Evolutionary conservation across 805 yeast genomes (phyloP), one percentile per base, ranked within the genome.

Genomic region (Candida cerambycidarum): DNA sequence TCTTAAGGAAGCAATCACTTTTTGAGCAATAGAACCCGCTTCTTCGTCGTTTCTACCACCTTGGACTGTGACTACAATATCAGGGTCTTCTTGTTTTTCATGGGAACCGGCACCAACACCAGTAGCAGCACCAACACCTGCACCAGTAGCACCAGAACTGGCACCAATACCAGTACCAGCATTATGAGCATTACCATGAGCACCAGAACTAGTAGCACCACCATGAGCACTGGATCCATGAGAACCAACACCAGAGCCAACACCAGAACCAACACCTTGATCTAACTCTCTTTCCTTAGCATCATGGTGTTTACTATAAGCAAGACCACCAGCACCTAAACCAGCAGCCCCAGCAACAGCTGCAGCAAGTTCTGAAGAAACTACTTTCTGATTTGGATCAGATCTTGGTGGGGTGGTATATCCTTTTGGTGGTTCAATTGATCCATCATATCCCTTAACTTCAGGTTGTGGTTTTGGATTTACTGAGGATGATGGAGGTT

Each of bases 61-160:
- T 42, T 54, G 55, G 15, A 66, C 69, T 9, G 62, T 57, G 4
- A 65, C 69, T 31, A 57, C 52, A 13, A 62, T 56, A 34, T 56
- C 59, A 18, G 72, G 48, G 21, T 71, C 47, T 7, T 16, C 32
- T 36, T 30, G 12, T n/a, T n/a, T n/a, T n/a, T n/a, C n/a, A n/a
- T n/a, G n/a, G 10, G 41, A 30, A 21, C 27, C 43, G 29, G 29
- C 25, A 34, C 17, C 40, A 35, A 32, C 14, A 10, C 5, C 38
- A 15, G n/a, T 28, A 47, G 86, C 79, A 14, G 16, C 41, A 14
- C n/a, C 30, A 47, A 86, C 79, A 57, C 83, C 71, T 78, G 89
- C 90, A 67, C 75, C 78, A 50, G 79, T 71, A 45, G 75, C 75
- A 21, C 69, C 69, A 35, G 59, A 49, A 38, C 39, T 38, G 15